Conservation (phyloP, 1,284 basidiomycete species). For the Ganoderma resinaceum region DNA sequence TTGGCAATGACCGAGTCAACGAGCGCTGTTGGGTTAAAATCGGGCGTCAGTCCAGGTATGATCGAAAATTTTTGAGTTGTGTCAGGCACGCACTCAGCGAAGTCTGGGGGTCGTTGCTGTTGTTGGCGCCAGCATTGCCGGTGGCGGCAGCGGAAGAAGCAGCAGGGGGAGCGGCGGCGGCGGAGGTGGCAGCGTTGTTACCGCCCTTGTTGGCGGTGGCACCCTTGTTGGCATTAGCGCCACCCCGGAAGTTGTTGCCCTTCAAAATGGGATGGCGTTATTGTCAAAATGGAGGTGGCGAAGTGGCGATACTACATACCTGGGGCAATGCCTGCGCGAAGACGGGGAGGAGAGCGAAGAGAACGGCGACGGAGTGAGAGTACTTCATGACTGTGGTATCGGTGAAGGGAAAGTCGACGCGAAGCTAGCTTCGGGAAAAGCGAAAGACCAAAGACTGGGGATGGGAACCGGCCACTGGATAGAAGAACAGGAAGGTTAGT, state of each 20-base stretch:
- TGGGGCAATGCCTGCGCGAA: constrained; percentile 50
- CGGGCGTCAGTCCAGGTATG: constrained; percentile 17
- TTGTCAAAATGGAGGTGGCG: not conserved
- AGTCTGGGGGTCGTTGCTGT: constrained; percentile 30
- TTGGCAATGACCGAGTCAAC: constrained; percentile 58
- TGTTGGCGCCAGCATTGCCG: constrained; percentile 22
- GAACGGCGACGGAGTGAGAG: constrained; percentile 48
- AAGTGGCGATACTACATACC: constrained; percentile 25
- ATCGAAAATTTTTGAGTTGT: constrained; percentile 32
- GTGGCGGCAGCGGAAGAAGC: constrained; percentile 27
- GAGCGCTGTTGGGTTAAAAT: constrained; percentile 48
- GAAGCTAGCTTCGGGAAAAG: constrained; percentile 46
- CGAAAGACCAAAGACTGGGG: constrained; percentile 44
- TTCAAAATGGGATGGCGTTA: not conserved
- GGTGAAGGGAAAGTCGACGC: constrained; percentile 33
- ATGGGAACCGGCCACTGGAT: constrained; percentile 40
- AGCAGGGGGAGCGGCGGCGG: constrained; percentile 23
- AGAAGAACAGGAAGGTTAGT: constrained; percentile 12
- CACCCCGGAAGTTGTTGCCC: constrained; percentile 29
- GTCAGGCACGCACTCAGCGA: constrained; percentile 37
- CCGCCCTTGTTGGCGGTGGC: constrained; percentile 26
- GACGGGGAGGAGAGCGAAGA: constrained; percentile 52
- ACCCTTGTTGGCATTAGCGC: constrained; percentile 18
- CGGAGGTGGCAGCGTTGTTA: constrained; percentile 14
- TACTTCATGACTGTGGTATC: constrained; percentile 55